Conservation (phyloP, 805 yeast species). For the Kodamaea jinghongensis region DNA sequence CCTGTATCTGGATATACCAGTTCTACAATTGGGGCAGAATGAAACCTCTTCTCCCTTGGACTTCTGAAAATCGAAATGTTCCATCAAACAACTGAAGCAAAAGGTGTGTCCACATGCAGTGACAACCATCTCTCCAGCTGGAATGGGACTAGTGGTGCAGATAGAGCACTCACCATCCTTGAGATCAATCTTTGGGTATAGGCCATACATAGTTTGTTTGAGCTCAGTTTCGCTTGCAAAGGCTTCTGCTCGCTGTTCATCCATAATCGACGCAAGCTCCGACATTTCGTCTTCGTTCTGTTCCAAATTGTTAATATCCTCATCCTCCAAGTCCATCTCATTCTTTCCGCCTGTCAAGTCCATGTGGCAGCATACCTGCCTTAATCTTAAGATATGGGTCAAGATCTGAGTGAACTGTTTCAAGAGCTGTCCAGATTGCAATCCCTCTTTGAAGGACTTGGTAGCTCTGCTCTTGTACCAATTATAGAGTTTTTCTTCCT, state of each 20-base stretch:
- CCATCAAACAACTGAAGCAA: conserved; percentile 69
- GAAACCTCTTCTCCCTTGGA: conserved; percentile 41
- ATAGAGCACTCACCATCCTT: conserved; percentile 74
- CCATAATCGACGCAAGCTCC: conserved; percentile 1
- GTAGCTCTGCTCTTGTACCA: conserved; percentile 69
- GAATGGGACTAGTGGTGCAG: conserved; percentile 70
- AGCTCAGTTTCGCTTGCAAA: conserved; percentile 21
- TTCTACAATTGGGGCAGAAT: conserved; percentile 76
- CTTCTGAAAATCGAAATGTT: conserved; percentile 71
- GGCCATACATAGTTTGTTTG: conserved; percentile 22
- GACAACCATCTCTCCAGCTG: conserved; percentile 50
- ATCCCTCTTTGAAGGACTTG: conserved; percentile 54
- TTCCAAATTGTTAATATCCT: conserved; percentile 3
- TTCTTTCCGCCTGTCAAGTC: conserved; percentile 53
- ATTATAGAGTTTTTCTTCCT: conserved; percentile 64
- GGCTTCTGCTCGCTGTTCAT: conserved; percentile 11
- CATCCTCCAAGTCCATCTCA: conserved; percentile 51
- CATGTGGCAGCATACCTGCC: conserved; percentile 88
- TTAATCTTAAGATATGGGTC: conserved; percentile 74
- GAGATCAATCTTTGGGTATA: conserved; percentile 31
- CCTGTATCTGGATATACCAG: conserved; percentile 46
- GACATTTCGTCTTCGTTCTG: conserved; percentile 4
- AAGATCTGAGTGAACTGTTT: conserved; percentile 75
- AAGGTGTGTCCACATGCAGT: conserved; percentile 81
- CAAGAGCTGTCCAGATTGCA: conserved; percentile 64